Conservation (phyloP, 805 yeast species). For the Nakazawaea anatomiae region DNA sequence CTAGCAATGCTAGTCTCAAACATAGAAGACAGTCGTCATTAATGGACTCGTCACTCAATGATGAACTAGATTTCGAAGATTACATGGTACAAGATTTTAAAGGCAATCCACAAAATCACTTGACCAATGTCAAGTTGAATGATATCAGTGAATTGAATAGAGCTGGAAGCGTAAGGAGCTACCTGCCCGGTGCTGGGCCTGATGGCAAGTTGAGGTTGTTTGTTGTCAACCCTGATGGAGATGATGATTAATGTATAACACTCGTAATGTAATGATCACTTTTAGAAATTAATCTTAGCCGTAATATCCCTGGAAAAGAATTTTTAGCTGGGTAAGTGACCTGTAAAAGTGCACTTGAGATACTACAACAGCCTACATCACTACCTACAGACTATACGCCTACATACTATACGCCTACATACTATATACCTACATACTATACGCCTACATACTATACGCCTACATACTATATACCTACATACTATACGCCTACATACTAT, state of each 20-base stretch:
- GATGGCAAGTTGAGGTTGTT: constrained; percentile 38
- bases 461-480: no score
- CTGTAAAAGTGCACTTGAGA: no score
- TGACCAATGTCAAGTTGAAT: constrained; percentile 11
- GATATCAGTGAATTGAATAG: constrained; percentile 21
- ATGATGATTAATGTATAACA: background rate
- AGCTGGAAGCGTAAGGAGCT: constrained; percentile 26
- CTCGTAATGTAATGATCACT: background rate
- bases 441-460: no score
- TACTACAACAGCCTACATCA: no score
- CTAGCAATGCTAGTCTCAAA: background rate
- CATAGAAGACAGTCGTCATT: background rate
- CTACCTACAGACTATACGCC: no score
- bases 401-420: no score
- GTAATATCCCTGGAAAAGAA: no score
- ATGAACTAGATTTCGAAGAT: background rate
- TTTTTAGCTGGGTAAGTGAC: no score
- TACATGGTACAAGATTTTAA: background rate
- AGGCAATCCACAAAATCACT: background rate
- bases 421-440: no score
- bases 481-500: no score
- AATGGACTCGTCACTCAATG: background rate
- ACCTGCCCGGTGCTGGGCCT: constrained; percentile 22
- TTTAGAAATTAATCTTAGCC: no score
- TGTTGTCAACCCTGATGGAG: constrained; percentile 51